Evolutionary conservation across 331 rosid genomes (phyloP), one percentile per base, ranked within the genome.

Genomic region (Quercus tomentella): DNA sequence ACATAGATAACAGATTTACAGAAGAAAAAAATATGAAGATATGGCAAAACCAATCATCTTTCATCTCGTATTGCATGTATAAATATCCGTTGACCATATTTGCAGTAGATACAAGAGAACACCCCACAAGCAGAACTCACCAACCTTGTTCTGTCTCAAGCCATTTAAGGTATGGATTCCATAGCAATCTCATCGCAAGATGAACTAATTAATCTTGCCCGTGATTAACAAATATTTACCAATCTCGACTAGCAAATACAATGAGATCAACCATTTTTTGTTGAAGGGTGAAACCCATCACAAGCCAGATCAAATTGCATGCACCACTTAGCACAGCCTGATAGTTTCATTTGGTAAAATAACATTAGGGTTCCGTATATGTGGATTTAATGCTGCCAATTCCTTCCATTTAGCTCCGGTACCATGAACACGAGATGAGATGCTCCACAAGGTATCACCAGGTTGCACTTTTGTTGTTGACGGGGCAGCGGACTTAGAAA

Each of bases 401-500:
- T 89, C 96, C 88, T 88, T 93, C 96, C 87, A 90, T 84, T 89
- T 93, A 14, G 88, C 72, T 84, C 93, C 87, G 4, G 81, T 54
- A 30, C 98, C 91, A 35, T 66, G 86, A 82, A 87, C 72, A 1
- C 94, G 91, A 28, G 98, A 86, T 12, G 98, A 91, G 76, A 96
- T 88, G 88, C 99, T 93, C 99, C 98, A 91, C 82, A 96, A 88
- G 41, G 89, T 87, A 30, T 96, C 98, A 33, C 97, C 98, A 4
- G 96, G 89, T 75, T 89, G 93, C 71, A 79, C 97, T 75, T 91
- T 91, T 49, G 94, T 79, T 33, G 90, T 82, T 66, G 83, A 87
- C 0, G 90, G 82, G 37, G 82, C 70, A 35, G 70, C 23, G 14
- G 94, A 81, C 85, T 96, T 93, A 0, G 86, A 57, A 18, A 86